These are phyloP conservation scores for Staphylotrichum longicolle DNA, from an alignment of 495 filamentous ascomycete genomes.

Conservation along the genomic window DNA sequence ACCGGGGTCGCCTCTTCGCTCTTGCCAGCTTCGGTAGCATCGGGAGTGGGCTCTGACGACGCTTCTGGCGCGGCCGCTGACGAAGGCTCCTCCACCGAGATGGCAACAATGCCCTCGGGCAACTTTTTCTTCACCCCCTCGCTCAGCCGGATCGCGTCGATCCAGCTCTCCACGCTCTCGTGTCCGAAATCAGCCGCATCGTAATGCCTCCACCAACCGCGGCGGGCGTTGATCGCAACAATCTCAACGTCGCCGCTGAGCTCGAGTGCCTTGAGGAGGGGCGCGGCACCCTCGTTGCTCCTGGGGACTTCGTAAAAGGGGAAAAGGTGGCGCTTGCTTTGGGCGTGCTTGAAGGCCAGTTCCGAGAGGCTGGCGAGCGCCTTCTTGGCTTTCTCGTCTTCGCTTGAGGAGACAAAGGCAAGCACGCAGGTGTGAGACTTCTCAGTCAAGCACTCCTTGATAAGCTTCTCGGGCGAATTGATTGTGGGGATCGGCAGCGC, in stretches of 20 bases:
- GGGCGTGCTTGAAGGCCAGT: conserved; percentile 68
- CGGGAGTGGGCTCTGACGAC: conserved; percentile 38
- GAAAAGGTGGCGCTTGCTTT: conserved; percentile 66
- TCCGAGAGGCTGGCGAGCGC: conserved; percentile 68
- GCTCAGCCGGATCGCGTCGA: conserved; percentile 82
- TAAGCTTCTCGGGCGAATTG: conserved; percentile 53
- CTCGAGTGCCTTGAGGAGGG: conserved; percentile 60
- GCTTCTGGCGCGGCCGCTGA: conserved; percentile 40
- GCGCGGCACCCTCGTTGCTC: conserved; percentile 55
- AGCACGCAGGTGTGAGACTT: conserved; percentile 86
- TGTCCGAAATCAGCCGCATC: conserved; percentile 55
- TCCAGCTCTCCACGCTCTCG: conserved; percentile 72
- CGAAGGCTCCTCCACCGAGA: conserved; percentile 51
- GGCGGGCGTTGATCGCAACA: conserved; percentile 77
- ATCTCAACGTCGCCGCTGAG: conserved; percentile 61
- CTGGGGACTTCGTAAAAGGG: conserved; percentile 75
- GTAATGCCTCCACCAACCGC: conserved; percentile 82
- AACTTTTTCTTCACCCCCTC: conserved; percentile 80
- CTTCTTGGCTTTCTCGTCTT: conserved; percentile 52
- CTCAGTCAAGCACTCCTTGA: conserved; percentile 66
- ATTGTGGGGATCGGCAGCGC: conserved; percentile 53
- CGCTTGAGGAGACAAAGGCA: conserved; percentile 62
- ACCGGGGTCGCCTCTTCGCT: conserved; percentile 33
- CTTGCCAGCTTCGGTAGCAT: conserved; percentile 35
- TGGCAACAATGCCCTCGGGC: conserved; percentile 67